phyloP scores from a whole-genome alignment of 352 stramenopile species.

The Phytophthora aleatoria region DNA sequence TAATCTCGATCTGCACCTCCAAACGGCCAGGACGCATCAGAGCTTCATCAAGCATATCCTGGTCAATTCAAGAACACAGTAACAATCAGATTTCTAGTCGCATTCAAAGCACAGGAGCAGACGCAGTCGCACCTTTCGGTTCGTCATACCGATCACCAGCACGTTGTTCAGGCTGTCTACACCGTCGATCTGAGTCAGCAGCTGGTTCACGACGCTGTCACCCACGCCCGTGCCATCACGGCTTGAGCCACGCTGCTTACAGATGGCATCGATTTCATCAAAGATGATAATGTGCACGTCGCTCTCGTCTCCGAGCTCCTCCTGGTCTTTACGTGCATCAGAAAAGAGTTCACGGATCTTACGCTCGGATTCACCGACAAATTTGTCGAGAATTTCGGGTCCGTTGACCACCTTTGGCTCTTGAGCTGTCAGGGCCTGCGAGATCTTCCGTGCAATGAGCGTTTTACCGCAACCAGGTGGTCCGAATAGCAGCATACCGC shows the following conservation, averaged over 20 bases:
- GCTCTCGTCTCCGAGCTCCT: constrained; percentile 94
- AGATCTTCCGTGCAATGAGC: constrained; percentile 98
- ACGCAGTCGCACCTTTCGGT: constrained; percentile 91
- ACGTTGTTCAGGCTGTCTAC: constrained; percentile 99
- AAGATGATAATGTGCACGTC: constrained; percentile 99
- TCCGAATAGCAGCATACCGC: constrained; percentile 91
- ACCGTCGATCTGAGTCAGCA: constrained; percentile 99
- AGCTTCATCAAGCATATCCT: constrained; percentile 95
- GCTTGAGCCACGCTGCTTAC: constrained; percentile 94
- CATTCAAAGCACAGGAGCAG: neutral
- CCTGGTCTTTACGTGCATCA: constrained; percentile 90
- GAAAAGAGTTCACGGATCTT: constrained; percentile 99
- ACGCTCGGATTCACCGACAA: constrained; percentile 97
- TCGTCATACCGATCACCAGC: constrained; percentile 99
- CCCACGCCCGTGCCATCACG: constrained; percentile 95
- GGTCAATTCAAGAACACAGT: constrained; percentile 4
- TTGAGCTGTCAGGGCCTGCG: constrained; percentile 95
- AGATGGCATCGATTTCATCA: constrained; percentile 99
- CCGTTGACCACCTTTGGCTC: constrained; percentile 98
- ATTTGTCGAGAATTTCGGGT: constrained; percentile 99
- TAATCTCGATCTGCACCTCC: constrained; percentile 99
- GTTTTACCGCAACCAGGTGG: constrained; percentile 95
- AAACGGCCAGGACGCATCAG: constrained; percentile 98
- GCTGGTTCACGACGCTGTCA: constrained; percentile 99
- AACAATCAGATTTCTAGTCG: constrained; percentile 2